Base-by-base conservation (phyloP, 2,329 filamentous ascomycete genomes). In the Arachnopeziza araneosa region DNA sequence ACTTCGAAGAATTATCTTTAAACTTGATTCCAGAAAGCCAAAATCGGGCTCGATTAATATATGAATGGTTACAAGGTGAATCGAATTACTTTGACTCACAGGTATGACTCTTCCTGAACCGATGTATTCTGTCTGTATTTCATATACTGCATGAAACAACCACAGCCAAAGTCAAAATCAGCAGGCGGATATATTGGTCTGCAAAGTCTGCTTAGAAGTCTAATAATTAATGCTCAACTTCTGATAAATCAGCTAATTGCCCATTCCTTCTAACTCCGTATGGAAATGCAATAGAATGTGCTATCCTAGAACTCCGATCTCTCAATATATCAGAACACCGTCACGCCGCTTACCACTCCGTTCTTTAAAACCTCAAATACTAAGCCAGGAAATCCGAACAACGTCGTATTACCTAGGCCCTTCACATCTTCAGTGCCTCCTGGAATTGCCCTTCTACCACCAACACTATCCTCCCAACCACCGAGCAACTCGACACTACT, bases 281-380 rank as follows among this genome's bases (percentile, higher is more conserved):
- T 44, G 6, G 36, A 44, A 44, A 44, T 44, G 36, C 36, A 19
- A 44, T 44, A 44, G 17, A 44, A 12, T 44, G 3, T 19, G 12
- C 17, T 44, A 44, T 44, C 36, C 36, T 44, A 19, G 17, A 44
- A 44, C 36, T 44, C 36, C 17, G 17, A 14, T 17, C 17, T 17
- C 12, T 12, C 12, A 44, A 50, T 21, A 30, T 23, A 30, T 71
- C 60, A 96, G 77, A 93, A 96, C 24, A 96, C 86, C 10, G 93
- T 98, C 72, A 98, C 79, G 24, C 90, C 89, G 74, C 91, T 96
- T 24, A 99, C 90, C 63, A 86, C 88, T 3, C 90, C 92, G 71
- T 96, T 97, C 84, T 90, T 93, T 74, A 98, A 76, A 26, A 99
- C 93, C 76, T 99, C 95, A 77, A 99, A 98, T 53, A 97, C 85